Evolutionary conservation across 2,329 filamentous ascomycete species (phyloP), one percentile per base, ranked within the genome.

Genomic region (Fusarium xyrophilum): DNA sequence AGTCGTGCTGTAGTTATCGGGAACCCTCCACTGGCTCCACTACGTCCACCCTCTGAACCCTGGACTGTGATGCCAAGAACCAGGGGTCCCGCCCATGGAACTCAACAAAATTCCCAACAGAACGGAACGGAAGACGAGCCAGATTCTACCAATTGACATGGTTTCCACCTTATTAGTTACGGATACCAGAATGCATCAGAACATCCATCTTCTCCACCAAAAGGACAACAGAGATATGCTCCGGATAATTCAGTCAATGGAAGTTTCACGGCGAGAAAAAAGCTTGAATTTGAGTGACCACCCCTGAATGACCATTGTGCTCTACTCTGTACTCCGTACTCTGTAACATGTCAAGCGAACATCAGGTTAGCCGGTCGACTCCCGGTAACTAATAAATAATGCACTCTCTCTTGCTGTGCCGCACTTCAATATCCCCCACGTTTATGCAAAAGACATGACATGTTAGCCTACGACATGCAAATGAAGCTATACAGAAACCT

Each of bases 61-160:
- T 70, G 60, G 55, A 50, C 56, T 56, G 38, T 60, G 54, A 60
- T 62, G 63, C 62, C 63, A 70, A 63, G 67, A 65, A 65, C 63
- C 57, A 70, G 56, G 65, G 68, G 65, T 71, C 68, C 64, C 63
- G 67, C 75, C 71, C 44, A 65, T 27, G 51, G 51, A 54, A 57
- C 71, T 73, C 76, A 78, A 78, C 76, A 78, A 78, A 76, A 75
- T 77, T 75, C 76, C 76, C 76, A 78, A 78, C 76, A 78, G 76
- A 78, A 77, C 54, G 36, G 76, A 78, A 77, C 54, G 36, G 62
- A 65, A 70, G 68, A 53, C 32, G 57, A 60, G 55, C 21, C 35
- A 33, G 27, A 6, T 35, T 52, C 35, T 48, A 40, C 62, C 60
- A 60, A 65, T 60, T 36, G 38, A 30, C 52, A 19, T 50, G 43